phyloP scores from a whole-genome alignment of 495 filamentous ascomycete genomes.

The Immersiella caudata region DNA sequence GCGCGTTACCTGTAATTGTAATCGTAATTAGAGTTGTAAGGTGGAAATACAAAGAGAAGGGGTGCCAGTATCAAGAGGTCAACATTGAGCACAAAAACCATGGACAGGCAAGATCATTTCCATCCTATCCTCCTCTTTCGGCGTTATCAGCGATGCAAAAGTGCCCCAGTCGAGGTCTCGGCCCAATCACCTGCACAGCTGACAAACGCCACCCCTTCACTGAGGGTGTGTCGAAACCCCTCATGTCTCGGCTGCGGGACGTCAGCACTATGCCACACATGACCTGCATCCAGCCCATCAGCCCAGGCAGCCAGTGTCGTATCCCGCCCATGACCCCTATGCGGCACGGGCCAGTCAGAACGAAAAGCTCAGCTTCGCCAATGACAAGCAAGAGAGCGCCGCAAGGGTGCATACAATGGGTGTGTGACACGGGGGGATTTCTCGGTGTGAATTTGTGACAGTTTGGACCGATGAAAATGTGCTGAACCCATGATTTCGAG shows the following conservation, averaged over 20 bases:
- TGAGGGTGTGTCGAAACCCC: not conserved
- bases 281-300: not conserved
- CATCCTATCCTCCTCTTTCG: too few species aligned
- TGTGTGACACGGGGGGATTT: not conserved
- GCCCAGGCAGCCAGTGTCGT: not conserved
- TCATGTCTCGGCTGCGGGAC: not conserved
- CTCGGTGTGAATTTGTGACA: not conserved
- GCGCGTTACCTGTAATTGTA: too few species aligned
- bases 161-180: too few species aligned
- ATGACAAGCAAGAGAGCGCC: not conserved
- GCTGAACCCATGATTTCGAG: not conserved
- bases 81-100: too few species aligned
- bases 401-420: not conserved
- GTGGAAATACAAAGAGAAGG: too few species aligned
- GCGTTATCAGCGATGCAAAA: too few species aligned
- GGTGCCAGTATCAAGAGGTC: too few species aligned
- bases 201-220: not conserved
- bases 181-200: not conserved
- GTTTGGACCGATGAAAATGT: not conserved
- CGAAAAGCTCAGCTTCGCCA: not conserved
- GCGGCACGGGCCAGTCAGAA: not conserved
- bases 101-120: too few species aligned
- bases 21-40: too few species aligned
- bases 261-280: not conserved
- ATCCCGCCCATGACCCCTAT: constrained; percentile 1